Evolutionary conservation across 441 rosid species (phyloP).

Genomic region (Adansonia grandidieri): DNA sequence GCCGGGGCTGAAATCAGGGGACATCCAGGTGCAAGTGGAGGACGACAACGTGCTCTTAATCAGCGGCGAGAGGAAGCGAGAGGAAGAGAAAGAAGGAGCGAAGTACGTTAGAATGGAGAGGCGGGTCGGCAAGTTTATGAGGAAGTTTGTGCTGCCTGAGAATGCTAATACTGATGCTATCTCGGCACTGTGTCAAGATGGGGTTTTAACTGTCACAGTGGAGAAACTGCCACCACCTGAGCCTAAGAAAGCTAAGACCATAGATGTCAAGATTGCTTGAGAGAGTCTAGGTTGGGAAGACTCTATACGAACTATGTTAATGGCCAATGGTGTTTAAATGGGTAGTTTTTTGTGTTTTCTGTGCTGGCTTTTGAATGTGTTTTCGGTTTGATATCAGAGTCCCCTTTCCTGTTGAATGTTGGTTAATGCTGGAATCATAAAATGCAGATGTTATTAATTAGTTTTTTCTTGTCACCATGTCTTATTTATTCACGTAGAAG

Average conservation of each 20-base stretch:
- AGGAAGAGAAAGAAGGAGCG: constrained; percentile 61
- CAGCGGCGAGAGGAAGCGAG: constrained; percentile 64
- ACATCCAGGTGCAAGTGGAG: constrained; percentile 64
- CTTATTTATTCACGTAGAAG: background rate
- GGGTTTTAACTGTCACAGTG: constrained; percentile 60
- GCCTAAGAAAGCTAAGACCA: constrained; percentile 47
- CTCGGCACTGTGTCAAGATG: constrained; percentile 58
- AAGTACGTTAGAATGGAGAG: constrained; percentile 68
- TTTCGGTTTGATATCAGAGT: background rate
- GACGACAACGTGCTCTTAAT: constrained; percentile 52
- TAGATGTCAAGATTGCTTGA: constrained; percentile 51
- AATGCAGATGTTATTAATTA: background rate
- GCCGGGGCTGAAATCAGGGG: constrained; percentile 59
- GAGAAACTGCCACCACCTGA: constrained; percentile 64
- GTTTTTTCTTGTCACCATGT: background rate
- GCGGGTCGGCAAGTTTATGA: constrained; percentile 62
- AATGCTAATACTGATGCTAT: constrained; percentile 57
- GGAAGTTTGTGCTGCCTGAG: constrained; percentile 64
- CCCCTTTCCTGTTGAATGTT: background rate
- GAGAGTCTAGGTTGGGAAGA: background rate
- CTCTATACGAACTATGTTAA: background rate
- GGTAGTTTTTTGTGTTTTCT: background rate
- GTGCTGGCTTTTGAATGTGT: background rate
- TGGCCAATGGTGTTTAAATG: background rate
- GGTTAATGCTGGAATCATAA: background rate